Base-by-base conservation (phyloP, 139 green algal genomes). In the Medakamo hakoo region DNA sequence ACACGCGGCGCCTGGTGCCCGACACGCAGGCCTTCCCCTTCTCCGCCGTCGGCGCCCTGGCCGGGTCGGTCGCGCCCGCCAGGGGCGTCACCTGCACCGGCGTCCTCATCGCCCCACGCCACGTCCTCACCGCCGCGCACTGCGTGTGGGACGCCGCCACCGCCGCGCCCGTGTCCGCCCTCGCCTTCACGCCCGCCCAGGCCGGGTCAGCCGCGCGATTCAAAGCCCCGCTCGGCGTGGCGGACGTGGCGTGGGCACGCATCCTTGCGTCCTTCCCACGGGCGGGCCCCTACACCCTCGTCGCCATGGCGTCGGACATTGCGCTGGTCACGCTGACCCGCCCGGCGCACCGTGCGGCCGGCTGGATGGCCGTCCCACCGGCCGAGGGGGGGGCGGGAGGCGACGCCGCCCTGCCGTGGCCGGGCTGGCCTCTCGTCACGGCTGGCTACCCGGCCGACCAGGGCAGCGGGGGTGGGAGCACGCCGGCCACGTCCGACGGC, bases 81-180 rank as follows among this genome's bases (percentile, higher is more conserved):
- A 52, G 16, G 9, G 40, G 40, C 9, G 9, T 52, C 9, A 49
- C 63, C 19, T 69, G 63, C 60, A 55, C 48, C 16, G 63, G 49
- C n/a, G 24, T 27, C 27, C 27, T 61, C 57, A 30, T 69, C 18
- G 24, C 23, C 14, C 55, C 21, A 18, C 49, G 55, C 30, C 48
- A 62, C n/a, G 24, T 69, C 3, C 29, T 69, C 22, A 69, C 49
- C 26, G 31, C 63, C 4, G 63, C 63, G 49, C 63, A 69, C 28
- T 69, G 63, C 49, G 63, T 69, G 4, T 49, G 16, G 18, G 60
- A 64, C 55, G 40, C 16, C 40, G n/a, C n/a, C n/a, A n/a, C n/a
- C n/a, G n/a, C n/a, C n/a, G n/a, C n/a, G n/a, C n/a, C n/a, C n/a
- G n/a, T n/a, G n/a, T n/a, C n/a, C n/a, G n/a, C n/a, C n/a, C n/a